Conservation (phyloP, 768 basidiomycete genomes). For the Leccinum arenicola region DNA sequence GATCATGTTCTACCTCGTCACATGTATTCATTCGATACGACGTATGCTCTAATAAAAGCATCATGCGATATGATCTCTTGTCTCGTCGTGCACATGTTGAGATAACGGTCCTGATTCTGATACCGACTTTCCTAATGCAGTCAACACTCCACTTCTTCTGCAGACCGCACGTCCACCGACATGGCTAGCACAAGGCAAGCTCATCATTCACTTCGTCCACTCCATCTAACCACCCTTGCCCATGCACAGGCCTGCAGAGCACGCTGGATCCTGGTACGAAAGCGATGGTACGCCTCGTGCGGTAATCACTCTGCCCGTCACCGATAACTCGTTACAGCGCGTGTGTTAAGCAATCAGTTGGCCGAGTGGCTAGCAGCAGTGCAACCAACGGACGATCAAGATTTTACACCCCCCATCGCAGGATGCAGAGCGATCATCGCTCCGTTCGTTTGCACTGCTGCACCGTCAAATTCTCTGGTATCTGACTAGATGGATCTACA, state of each 20-base stretch:
- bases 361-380: conserved; percentile 61
- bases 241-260: conserved; percentile 57
- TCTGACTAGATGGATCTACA: conserved; percentile 32
- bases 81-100: neutral
- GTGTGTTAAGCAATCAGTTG: conserved; percentile 60
- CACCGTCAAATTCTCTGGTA: neutral
- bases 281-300: conserved; percentile 47
- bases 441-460: conserved; percentile 58
- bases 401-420: conserved; percentile 63
- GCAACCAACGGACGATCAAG: conserved; percentile 38
- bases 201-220: neutral
- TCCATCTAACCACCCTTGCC: neutral
- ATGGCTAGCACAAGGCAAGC: conserved; percentile 31
- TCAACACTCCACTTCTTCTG: conserved; percentile 15
- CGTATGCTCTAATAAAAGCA: conserved; percentile 39
- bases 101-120: neutral
- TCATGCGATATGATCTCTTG: conserved; percentile 14
- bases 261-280: conserved; percentile 92
- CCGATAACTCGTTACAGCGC: conserved; percentile 38
- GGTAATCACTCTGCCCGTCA: conserved; percentile 12
- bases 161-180: conserved; percentile 11
- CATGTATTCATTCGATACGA: conserved; percentile 50
- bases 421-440: conserved; percentile 89
- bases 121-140: conserved; percentile 26
- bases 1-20: conserved; percentile 34